Conservation (phyloP, 208 protist species). For the Trypanosoma avium region DNA sequence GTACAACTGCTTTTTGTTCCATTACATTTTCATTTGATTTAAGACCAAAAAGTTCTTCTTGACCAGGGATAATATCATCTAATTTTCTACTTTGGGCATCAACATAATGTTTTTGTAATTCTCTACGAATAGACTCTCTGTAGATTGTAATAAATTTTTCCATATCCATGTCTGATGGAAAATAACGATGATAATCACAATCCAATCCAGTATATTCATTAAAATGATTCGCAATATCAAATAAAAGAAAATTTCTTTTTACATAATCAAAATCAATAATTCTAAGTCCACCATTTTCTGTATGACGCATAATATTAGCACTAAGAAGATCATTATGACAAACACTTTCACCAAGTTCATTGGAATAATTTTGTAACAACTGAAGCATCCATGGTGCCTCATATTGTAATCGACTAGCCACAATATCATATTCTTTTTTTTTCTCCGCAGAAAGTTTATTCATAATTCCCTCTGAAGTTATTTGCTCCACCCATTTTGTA, state of each 20-base stretch:
- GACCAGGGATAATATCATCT: conserved; percentile 49
- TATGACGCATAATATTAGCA: conserved; percentile 89
- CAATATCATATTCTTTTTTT: conserved; percentile 37
- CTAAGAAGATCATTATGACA: conserved; percentile 93
- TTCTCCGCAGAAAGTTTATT: conserved; percentile 56
- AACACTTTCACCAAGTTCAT: conserved; percentile 60
- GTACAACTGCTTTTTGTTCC: conserved; percentile 14
- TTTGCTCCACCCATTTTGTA: conserved; percentile 64
- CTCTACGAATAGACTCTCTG: conserved; percentile 56
- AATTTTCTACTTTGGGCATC: conserved; percentile 14
- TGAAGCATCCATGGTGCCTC: conserved; percentile 51
- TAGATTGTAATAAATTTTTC: conserved; percentile 71
- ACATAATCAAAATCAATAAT: conserved; percentile 95
- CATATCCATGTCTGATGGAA: conserved; percentile 78
- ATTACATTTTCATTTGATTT: conserved; percentile 30
- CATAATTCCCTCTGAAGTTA: conserved; percentile 52
- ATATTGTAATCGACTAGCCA: conserved; percentile 35
- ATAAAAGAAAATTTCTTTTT: conserved; percentile 81
- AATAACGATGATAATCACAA: conserved; percentile 82
- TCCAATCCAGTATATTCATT: conserved; percentile 91
- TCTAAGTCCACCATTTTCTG: conserved; percentile 39
- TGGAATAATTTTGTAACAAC: conserved; percentile 29
- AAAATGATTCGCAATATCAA: conserved; percentile 93
- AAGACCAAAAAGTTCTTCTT: conserved; percentile 47
- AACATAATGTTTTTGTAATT: conserved; percentile 32